Evolutionary conservation across 176 grass and related monocot genomes (phyloP).

Genomic region (Avena atlantica): DNA sequence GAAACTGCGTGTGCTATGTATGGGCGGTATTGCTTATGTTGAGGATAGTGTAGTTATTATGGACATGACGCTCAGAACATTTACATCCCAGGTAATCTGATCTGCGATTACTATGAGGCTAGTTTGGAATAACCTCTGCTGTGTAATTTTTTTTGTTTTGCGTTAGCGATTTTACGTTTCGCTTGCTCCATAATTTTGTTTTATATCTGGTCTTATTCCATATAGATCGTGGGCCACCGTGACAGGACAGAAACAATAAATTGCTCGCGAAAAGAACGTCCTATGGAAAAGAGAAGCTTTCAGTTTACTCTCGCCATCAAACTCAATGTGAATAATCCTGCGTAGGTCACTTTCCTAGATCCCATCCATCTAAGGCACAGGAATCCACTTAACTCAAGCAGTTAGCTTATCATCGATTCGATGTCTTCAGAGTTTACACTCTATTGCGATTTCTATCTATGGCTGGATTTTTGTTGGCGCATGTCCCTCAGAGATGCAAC

Average conservation of each 20-base stretch:
- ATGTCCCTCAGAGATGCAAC: too few relatives aligned
- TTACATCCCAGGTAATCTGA: background rate
- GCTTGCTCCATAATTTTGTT: background rate
- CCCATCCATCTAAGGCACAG: too few relatives aligned
- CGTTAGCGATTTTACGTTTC: background rate
- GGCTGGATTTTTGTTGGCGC: too few relatives aligned
- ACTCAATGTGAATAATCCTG: too few relatives aligned
- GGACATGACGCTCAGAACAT: slow-evolving; percentile 8
- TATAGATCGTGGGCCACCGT: background rate
- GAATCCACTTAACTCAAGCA: too few relatives aligned
- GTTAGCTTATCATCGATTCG: too few relatives aligned
- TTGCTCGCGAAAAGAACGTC: too few relatives aligned
- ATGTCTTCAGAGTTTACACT: too few relatives aligned
- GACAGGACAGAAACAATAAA: background rate
- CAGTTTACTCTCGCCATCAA: too few relatives aligned
- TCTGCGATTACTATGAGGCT: slow-evolving; percentile 26
- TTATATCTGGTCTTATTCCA: background rate
- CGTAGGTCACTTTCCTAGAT: too few relatives aligned
- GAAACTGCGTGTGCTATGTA: background rate
- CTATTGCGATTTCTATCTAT: too few relatives aligned
- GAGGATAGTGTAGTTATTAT: background rate
- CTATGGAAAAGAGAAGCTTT: too few relatives aligned
- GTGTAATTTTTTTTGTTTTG: background rate
- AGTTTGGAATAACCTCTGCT: background rate
- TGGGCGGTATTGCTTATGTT: slow-evolving; percentile 16